Evolutionary conservation across 345 rosid species (phyloP), one percentile per base, ranked within the genome.

Genomic region (Eucalyptus lansdowneana): DNA sequence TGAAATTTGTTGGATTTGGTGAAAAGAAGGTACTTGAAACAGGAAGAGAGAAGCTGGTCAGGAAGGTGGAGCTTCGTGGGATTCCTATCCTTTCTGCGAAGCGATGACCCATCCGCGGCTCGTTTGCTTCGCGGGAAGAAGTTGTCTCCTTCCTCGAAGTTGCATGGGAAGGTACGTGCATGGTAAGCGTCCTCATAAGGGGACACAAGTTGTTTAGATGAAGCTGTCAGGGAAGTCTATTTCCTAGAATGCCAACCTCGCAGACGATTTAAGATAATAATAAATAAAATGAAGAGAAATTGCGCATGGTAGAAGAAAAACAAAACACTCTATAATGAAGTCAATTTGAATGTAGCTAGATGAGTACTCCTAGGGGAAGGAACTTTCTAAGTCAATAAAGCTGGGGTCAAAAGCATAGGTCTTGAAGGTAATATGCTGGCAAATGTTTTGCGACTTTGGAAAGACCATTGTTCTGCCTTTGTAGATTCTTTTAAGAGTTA

Each of bases 111-210:
- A 42, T 42, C 42, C 0, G 42, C 0, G 25, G 76, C 24, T 14
- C 83, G n/a, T 87, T 40, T 62, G 80, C 81, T 56, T 67, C 47
- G 27, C 7, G 29, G n/a, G 44, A 56, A 25, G 21, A 58, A 49
- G 90, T 44, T 58, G 72, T 42, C 90, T 56, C 87, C 87, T 88
- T 88, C 90, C 90, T 83, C 87, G 90, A 88, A 88, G 90, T 34
- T 88, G 90, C 90, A 81, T 44, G 87, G 80, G 58, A 88, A 88
- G 24, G 80, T 58, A 40, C 83, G 83, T 76, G 47, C 83, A 37
- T 76, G 83, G 27, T 2, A 2, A 76, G 47, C 47, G 47, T 76
- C 45, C 42, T 76, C 83, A 11, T 5, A 21, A 21, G 83, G 27
- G 8, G 83, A 40, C 83, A 76, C 1, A 3, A 37, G 5, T 76